Evolutionary conservation across 1,284 basidiomycete genomes (phyloP), one percentile per base, ranked within the genome.

Genomic region (Stereum hirsutum): DNA sequence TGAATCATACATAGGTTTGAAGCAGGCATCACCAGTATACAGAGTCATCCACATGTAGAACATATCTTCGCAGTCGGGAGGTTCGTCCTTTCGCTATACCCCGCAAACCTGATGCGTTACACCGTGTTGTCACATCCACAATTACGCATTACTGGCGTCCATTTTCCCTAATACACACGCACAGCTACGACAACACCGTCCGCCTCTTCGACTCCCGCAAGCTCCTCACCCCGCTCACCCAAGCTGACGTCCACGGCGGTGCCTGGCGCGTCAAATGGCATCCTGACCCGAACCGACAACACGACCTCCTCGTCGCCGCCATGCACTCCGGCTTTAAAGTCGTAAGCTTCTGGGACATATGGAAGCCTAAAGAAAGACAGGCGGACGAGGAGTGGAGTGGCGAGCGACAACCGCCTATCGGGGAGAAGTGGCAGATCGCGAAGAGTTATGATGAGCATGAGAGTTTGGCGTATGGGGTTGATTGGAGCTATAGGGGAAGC

Each of bases 271-370:
- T 92, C 39, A 95, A 96, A 60, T 99, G 94, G 91, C 92, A 98
- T 60, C 91, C 93, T 1, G 72, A 69, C 1, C 49, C 70, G 1
- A 49, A 55, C 3, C 74, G 83, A 30, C 70, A 69, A 47, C 56
- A 71, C 20, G 85, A 93, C 53, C 68, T 99, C 1, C 71, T 98
- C 23, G 79, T 93, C 8, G 96, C 92, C 0, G 90, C 89, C 57
- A 99, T 99, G 96, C 94, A 97, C 57, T 92, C 90, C 49, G 95
- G 96, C 1, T 95, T 92, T 73, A 95, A 94, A 54, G 70, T 94
- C 6, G 62, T 93, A 26, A 67, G 62, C 1, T 75, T 86, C 47
- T 41, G 30, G 19, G 52, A 47, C 21, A 35, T 45, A 5, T 42
- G 44, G 34, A 20, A 36, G 15, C 33, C 33, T n/a, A 19, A 40